These are phyloP conservation scores for Hordeum marinum DNA, from an alignment of 176 grass and related monocot species.

Conservation along the genomic window DNA sequence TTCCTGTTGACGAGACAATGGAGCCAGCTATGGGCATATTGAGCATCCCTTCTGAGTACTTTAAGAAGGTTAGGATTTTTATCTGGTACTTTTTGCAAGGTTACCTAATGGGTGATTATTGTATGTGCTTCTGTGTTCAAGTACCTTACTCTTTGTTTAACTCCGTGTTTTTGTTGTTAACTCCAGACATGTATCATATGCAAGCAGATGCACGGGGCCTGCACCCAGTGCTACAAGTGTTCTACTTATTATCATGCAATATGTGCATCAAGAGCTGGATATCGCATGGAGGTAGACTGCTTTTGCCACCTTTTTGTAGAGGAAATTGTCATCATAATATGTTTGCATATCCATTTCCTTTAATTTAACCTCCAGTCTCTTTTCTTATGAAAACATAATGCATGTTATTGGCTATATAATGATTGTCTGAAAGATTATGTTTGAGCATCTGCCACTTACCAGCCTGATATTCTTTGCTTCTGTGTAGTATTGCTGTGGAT, in stretches of 20 bases:
- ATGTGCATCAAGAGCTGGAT: slow-evolving; percentile 93
- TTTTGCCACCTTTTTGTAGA: not conserved
- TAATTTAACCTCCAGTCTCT: not conserved
- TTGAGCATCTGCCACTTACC: not conserved
- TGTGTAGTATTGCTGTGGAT: not conserved
- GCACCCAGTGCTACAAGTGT: slow-evolving; percentile 84
- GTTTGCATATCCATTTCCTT: slow-evolving; percentile 4
- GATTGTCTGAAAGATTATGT: not conserved
- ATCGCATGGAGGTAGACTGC: slow-evolving; percentile 82
- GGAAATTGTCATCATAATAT: not conserved
- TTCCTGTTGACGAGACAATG: slow-evolving; percentile 71
- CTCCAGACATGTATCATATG: slow-evolving; percentile 83
- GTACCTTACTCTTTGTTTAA: not conserved
- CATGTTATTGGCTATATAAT: not conserved
- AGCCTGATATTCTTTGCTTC: not conserved
- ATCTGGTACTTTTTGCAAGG: not conserved
- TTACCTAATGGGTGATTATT: slow-evolving; percentile 1
- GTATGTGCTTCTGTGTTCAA: not conserved
- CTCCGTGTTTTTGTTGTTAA: not conserved
- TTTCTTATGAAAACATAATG: not conserved
- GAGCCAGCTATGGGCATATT: slow-evolving; percentile 88
- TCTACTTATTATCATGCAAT: slow-evolving; percentile 84
- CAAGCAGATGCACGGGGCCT: slow-evolving; percentile 85
- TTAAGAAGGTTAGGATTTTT: slow-evolving; percentile 63
- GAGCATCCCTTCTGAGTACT: slow-evolving; percentile 67